Evolutionary conservation across 257 asterid genomes (phyloP).

Genomic region (Jacaranda copaia): DNA sequence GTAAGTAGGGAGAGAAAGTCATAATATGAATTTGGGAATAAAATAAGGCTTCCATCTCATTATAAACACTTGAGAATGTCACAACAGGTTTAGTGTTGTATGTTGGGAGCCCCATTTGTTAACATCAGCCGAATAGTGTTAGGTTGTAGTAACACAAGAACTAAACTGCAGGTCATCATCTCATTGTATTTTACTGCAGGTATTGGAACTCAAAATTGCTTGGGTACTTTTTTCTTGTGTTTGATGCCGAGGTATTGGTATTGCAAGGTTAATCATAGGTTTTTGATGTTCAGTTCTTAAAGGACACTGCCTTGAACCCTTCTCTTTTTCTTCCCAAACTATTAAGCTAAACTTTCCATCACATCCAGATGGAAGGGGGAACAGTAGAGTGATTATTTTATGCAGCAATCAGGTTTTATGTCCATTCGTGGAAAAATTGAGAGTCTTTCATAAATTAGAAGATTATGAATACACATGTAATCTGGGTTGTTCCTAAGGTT

Average conservation of each 20-base stretch:
- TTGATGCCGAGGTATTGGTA: neutral
- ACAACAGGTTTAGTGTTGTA: neutral
- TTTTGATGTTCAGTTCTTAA: neutral
- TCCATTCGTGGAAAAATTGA: too few species aligned
- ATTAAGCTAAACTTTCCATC: neutral
- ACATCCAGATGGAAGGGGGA: neutral
- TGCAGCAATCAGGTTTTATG: neutral
- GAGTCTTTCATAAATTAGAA: too few species aligned
- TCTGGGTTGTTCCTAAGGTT: too few species aligned
- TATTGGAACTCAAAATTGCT: neutral
- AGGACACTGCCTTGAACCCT: neutral
- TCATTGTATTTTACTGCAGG: neutral
- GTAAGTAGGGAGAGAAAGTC: neutral
- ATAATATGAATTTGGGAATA: neutral
- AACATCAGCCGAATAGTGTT: neutral
- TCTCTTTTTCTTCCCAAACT: neutral
- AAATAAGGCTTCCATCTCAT: neutral
- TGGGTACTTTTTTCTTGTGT: neutral
- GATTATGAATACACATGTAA: too few species aligned
- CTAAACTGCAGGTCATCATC: neutral
- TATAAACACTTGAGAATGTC: neutral
- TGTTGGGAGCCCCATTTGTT: neutral
- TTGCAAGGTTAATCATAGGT: neutral
- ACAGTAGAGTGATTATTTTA: neutral
- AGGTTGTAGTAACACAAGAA: neutral